A percentile compares a stretch with the other conserved stretches of the same genome.
These are phyloP conservation scores for Phytopythium oedochilum DNA, from an alignment of 352 stramenopile genomes.

Conservation along the genomic window DNA sequence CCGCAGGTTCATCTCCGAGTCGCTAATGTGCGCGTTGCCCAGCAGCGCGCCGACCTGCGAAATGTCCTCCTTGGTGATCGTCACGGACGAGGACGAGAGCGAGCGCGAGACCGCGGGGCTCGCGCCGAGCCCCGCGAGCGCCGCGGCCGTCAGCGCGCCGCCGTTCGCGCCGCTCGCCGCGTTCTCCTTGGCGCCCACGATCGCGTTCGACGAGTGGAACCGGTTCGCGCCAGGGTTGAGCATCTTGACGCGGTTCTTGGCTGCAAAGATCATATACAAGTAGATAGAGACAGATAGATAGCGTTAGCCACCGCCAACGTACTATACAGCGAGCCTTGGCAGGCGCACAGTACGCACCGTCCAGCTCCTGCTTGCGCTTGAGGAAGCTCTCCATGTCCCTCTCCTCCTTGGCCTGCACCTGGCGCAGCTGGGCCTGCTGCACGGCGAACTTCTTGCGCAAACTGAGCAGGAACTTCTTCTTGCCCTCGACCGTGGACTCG, in stretches of 20 bases:
- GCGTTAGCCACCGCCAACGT: background rate
- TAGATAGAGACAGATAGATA: too few relatives aligned
- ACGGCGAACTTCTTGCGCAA: constrained; percentile 68
- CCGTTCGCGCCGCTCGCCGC: constrained; percentile 15
- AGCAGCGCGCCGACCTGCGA: constrained; percentile 55
- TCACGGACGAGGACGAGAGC: constrained; percentile 62
- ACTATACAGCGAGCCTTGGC: background rate
- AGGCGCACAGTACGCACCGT: constrained; percentile 26
- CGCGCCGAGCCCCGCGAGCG: constrained; percentile 20
- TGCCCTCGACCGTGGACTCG: constrained; percentile 69
- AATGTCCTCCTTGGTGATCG: constrained; percentile 83
- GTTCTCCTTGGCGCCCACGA: constrained; percentile 49
- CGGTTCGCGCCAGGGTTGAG: constrained; percentile 58
- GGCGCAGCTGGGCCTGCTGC: constrained; percentile 50
- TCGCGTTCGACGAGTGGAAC: constrained; percentile 72
- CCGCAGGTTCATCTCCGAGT: constrained; percentile 74
- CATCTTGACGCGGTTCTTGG: constrained; percentile 59
- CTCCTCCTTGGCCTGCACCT: constrained; percentile 45
- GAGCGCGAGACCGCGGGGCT: constrained; percentile 29
- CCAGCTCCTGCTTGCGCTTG: constrained; percentile 68
- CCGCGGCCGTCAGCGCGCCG: constrained; percentile 23
- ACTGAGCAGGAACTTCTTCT: constrained; percentile 72
- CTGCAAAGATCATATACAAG: constrained; percentile 18
- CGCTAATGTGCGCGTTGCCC: constrained; percentile 74
- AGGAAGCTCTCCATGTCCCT: constrained; percentile 61